These are phyloP conservation scores for Russula dissimulans DNA, from an alignment of 768 basidiomycete species.

Conservation along the genomic window DNA sequence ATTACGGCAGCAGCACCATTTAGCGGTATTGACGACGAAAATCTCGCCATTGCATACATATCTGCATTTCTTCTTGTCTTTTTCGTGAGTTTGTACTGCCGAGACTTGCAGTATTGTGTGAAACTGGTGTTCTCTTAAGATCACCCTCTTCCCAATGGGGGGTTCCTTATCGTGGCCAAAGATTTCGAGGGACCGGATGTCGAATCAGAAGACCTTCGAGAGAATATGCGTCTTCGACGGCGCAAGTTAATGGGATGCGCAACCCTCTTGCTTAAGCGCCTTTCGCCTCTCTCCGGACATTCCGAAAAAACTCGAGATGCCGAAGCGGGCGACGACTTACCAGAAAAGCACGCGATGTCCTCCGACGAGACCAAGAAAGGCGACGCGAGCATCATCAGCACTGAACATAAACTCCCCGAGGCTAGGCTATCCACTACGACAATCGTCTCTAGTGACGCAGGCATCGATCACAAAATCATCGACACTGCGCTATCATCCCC, in stretches of 20 bases:
- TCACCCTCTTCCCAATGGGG: slow-evolving; percentile 59
- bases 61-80: slow-evolving; percentile 53
- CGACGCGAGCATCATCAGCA: background rate
- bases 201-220: slow-evolving; percentile 45
- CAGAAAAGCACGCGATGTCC: background rate
- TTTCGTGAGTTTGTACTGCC: slow-evolving; percentile 32
- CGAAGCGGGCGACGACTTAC: background rate
- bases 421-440: slow-evolving; percentile 1
- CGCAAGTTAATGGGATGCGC: slow-evolving; percentile 14
- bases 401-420: background rate
- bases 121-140: slow-evolving; percentile 25
- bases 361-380: background rate
- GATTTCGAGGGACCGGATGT: slow-evolving; percentile 62
- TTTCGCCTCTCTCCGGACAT: background rate
- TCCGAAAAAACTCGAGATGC: background rate
- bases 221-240: slow-evolving; percentile 35
- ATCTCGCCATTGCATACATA: slow-evolving; percentile 58
- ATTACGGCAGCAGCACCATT: slow-evolving; percentile 56
- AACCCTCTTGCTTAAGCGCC: background rate
- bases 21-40: slow-evolving; percentile 45
- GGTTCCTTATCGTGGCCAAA: slow-evolving; percentile 43
- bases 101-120: background rate
- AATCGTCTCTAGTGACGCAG: background rate
- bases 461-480: background rate
- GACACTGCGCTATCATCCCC: background rate